Conservation (phyloP, 2,329 filamentous ascomycete genomes). For the Colletotrichum neosansevieriae region DNA sequence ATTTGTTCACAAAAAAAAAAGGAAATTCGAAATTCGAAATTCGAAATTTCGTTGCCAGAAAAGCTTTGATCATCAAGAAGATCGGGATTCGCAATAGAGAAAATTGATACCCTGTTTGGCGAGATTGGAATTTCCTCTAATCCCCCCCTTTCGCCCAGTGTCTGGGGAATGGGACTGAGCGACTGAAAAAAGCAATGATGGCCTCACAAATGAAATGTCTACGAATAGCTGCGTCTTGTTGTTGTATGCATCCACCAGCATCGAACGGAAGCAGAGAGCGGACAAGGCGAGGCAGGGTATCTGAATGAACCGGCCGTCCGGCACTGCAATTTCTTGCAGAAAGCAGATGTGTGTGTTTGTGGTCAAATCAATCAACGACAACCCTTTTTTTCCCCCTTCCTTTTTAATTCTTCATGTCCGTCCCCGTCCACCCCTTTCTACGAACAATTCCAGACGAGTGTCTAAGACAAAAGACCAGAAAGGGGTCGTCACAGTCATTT, state of each 20-base stretch:
- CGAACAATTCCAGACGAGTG: constrained; percentile 7
- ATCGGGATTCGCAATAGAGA: constrained; percentile 6
- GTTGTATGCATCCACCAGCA: background rate
- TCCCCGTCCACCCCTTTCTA: constrained; percentile 12
- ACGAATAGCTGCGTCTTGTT: background rate
- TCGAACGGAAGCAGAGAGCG: background rate
- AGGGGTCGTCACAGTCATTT: background rate
- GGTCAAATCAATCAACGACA: constrained; percentile 8
- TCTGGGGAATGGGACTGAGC: background rate
- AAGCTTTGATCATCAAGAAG: constrained; percentile 6
- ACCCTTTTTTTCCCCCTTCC: background rate
- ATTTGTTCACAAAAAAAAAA: background rate
- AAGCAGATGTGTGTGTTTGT: background rate
- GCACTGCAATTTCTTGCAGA: constrained; percentile 24
- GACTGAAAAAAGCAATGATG: constrained; percentile 10
- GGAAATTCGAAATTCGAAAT: background rate
- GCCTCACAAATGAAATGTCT: constrained; percentile 1
- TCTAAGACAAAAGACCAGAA: constrained; percentile 11
- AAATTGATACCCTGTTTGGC: constrained; percentile 15
- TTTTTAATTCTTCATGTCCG: constrained; percentile 11
- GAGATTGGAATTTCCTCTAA: constrained; percentile 14
- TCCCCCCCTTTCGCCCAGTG: background rate
- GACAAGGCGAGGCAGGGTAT: constrained; percentile 1
- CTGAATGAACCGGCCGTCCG: constrained; percentile 14
- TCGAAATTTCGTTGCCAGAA: background rate